Conservation (phyloP, 73 alveolate genomes). For the Tetrahymena elliotti region DNA sequence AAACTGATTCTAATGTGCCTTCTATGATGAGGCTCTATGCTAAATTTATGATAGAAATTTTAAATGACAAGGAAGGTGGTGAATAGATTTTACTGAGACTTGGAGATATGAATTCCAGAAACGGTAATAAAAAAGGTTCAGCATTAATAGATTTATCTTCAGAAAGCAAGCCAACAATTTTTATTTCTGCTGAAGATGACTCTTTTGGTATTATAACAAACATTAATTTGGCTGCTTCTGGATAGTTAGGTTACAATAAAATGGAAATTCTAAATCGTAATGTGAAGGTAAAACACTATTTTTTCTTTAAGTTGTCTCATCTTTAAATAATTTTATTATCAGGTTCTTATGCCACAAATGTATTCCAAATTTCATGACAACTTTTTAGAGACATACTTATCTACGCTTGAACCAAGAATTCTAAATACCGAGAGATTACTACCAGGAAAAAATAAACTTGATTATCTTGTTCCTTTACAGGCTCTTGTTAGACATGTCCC, state of each 20-base stretch:
- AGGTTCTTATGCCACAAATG: slow-evolving; percentile 26
- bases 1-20: slow-evolving; percentile 36
- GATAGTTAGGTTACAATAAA: slow-evolving; percentile 26
- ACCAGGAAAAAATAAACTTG: slow-evolving; percentile 30
- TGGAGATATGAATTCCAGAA: slow-evolving; percentile 19
- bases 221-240: slow-evolving; percentile 31
- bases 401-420: slow-evolving; percentile 32
- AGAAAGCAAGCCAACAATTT: slow-evolving; percentile 20
- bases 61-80: slow-evolving; percentile 22
- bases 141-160: slow-evolving; percentile 33
- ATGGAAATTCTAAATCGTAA: slow-evolving; percentile 28
- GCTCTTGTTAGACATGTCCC: slow-evolving; percentile 38
- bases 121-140: slow-evolving; percentile 12
- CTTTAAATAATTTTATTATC: neutral
- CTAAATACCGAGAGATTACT: slow-evolving; percentile 18
- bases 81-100: slow-evolving; percentile 2
- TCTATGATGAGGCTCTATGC: slow-evolving; percentile 36
- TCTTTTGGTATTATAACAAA: slow-evolving; percentile 29
- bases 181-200: slow-evolving; percentile 41
- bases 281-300: neutral
- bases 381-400: slow-evolving; percentile 34
- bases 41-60: slow-evolving; percentile 25
- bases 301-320: neutral
- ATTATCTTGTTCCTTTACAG: slow-evolving; percentile 19
- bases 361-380: slow-evolving; percentile 28